Base-by-base conservation (phyloP, 2,329 filamentous ascomycete species). In the Trichoderma asperellum region DNA sequence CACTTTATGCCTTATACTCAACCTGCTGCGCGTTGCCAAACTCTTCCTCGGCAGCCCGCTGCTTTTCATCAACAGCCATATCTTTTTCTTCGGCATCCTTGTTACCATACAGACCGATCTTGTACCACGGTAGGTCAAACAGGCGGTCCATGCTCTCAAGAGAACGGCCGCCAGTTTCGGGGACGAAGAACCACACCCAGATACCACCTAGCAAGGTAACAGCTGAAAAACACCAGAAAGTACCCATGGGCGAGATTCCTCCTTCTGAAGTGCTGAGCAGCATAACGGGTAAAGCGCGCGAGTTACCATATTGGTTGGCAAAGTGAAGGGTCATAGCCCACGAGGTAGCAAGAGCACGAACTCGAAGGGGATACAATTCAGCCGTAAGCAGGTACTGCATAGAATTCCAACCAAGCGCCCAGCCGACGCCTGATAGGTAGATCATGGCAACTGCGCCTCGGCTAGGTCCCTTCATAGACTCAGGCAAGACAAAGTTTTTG, bases 351-450 rank as follows among this genome's bases (percentile, higher is more conserved):
- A 93, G 80, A 4, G 91, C 91, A 68, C 92, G 87, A 61, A 94
- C 88, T 4, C 91, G 86, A 11, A 94, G 84, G 0, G 92, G 91
- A 81, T 92, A 94, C 71, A 94, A 85, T 76, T 94, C 92, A 1
- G 91, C 90, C 16, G 91, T 93, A 68, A 94, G 86, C 4, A 94
- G 84, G 76, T 94, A 94, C 79, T 93, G 91, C 84, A 92, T 91
- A 0, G 85, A 87, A 80, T 93, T 93, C 90, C 89, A 94, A 43
- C 87, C 89, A 2, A 91, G 80, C 2, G 90, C 89, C 89, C 90
- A 92, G 1, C 90, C 90, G 68, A 88, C 84, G 2, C 89, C 90
- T 0, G 86, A 89, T 24, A 92, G 64, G 77, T 91, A 93, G 73
- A 93, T 92, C 88, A 92, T 91, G 59, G 88, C 89, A 70, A 92